phyloP scores from a whole-genome alignment of 768 basidiomycete genomes.

The Podaxis sp. region DNA sequence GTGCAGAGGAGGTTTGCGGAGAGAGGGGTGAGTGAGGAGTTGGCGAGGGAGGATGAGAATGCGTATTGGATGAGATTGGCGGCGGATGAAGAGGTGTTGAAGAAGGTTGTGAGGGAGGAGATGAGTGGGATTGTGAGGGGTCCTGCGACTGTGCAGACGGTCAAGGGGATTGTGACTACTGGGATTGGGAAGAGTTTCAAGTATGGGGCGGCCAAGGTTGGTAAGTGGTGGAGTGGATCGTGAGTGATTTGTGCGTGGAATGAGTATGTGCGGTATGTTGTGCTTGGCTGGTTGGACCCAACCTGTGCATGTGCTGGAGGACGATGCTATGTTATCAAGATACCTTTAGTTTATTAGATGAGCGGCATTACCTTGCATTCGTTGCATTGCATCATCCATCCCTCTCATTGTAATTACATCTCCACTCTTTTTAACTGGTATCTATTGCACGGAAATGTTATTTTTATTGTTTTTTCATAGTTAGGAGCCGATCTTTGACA shows the following conservation, averaged over 20 bases:
- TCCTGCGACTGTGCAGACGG: constrained; percentile 78
- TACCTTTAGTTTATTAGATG: constrained; percentile 3
- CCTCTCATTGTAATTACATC: constrained; percentile 11
- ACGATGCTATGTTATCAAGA: background rate
- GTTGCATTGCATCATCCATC: background rate
- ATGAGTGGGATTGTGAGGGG: constrained; percentile 72
- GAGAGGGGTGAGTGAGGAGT: constrained; percentile 20
- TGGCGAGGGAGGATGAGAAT: constrained; percentile 60
- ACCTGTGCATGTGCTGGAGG: background rate
- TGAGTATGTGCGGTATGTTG: background rate
- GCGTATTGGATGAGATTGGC: constrained; percentile 75
- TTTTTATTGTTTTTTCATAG: background rate
- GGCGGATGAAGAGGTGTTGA: constrained; percentile 54
- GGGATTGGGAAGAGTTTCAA: constrained; percentile 74
- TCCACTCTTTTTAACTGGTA: constrained; percentile 6
- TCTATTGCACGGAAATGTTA: constrained; percentile 6
- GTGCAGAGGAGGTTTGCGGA: constrained; percentile 51
- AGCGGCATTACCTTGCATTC: background rate
- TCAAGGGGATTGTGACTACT: constrained; percentile 84
- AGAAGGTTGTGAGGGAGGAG: constrained; percentile 58
- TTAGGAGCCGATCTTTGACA: background rate
- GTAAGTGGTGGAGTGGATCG: constrained; percentile 74
- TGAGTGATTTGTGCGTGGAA: constrained; percentile 10
- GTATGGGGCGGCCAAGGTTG: constrained; percentile 72
- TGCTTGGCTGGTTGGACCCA: no score